Evolutionary conservation across 2,329 filamentous ascomycete species (phyloP).

Genomic region (Fusarium goolgardi): DNA sequence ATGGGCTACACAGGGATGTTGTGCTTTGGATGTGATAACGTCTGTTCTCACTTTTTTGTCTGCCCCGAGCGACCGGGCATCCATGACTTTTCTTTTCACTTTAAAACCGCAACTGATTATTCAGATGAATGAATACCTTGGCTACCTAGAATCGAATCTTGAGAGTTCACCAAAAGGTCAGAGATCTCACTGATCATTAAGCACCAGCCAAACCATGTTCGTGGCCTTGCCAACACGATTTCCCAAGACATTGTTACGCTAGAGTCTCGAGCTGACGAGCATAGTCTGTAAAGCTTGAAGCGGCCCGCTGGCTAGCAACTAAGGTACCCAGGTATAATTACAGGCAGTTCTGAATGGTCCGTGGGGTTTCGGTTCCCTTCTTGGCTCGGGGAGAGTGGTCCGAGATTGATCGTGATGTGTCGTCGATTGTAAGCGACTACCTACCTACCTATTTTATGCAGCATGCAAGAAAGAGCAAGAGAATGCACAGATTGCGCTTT

Average conservation of each 20-base stretch:
- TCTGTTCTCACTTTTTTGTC: constrained; percentile 21
- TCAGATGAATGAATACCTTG: constrained; percentile 18
- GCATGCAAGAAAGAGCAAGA: constrained; percentile 2
- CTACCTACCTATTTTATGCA: constrained; percentile 4
- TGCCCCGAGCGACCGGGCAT: constrained; percentile 18
- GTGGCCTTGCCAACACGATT: constrained; percentile 36
- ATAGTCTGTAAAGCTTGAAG: constrained; percentile 19
- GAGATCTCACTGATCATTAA: constrained; percentile 9
- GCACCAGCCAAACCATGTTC: constrained; percentile 37
- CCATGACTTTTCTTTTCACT: constrained; percentile 32
- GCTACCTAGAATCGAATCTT: constrained; percentile 28
- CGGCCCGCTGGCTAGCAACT: constrained; percentile 41
- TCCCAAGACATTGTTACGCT: constrained; percentile 33
- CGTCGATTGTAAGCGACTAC: constrained; percentile 15
- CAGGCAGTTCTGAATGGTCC: constrained; percentile 35
- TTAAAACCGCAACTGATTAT: constrained; percentile 26
- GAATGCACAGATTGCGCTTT: constrained; percentile 20
- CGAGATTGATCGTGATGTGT: constrained; percentile 22
- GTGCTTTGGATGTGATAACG: constrained; percentile 36
- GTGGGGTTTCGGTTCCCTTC: constrained; percentile 29
- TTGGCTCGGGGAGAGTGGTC: constrained; percentile 30
- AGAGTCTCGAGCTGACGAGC: constrained; percentile 25
- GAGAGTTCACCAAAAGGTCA: constrained; percentile 21
- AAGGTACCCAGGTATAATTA: constrained; percentile 10
- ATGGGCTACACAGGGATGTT: constrained; percentile 31